Evolutionary conservation across 371 early-diverging fungal species (phyloP).

Genomic region (Cladochytrium tenue): DNA sequence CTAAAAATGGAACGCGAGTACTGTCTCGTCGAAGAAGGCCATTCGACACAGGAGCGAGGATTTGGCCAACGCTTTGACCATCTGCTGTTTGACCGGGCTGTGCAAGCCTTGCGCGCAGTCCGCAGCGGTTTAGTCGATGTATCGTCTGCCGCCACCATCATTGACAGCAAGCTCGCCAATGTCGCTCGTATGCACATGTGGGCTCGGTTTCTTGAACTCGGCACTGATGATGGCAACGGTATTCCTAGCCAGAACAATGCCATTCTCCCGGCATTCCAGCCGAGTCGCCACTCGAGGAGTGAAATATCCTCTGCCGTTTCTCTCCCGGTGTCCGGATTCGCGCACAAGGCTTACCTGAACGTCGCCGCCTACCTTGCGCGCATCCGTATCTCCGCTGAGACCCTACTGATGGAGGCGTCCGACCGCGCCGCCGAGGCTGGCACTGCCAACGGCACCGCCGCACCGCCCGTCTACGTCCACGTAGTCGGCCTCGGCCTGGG

Average conservation of each 20-base stretch:
- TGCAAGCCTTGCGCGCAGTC: no score
- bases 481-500: constrained; percentile 44
- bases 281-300: not conserved
- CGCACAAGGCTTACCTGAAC: constrained; percentile 13
- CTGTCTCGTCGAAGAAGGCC: constrained; percentile 2
- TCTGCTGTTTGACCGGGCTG: no score
- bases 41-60: constrained; percentile 1
- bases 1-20: constrained; percentile 28
- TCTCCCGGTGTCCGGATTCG: not conserved
- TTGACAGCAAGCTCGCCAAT: constrained; percentile 3
- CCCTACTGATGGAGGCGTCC: constrained; percentile 30
- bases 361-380: constrained; percentile 16
- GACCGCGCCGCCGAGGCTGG: constrained; percentile 7
- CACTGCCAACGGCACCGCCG: not conserved
- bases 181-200: constrained; percentile 2
- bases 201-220: constrained; percentile 14
- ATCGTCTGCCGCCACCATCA: not conserved
- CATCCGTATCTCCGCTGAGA: constrained; percentile 23
- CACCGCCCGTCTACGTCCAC: constrained; percentile 5
- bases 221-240: not conserved
- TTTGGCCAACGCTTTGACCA: no score
- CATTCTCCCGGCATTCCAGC: not conserved
- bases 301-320: no score
- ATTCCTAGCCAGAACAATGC: not conserved
- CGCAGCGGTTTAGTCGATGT: no score